Conservation (phyloP, 768 basidiomycete species). For the Naganishia kalamii region DNA sequence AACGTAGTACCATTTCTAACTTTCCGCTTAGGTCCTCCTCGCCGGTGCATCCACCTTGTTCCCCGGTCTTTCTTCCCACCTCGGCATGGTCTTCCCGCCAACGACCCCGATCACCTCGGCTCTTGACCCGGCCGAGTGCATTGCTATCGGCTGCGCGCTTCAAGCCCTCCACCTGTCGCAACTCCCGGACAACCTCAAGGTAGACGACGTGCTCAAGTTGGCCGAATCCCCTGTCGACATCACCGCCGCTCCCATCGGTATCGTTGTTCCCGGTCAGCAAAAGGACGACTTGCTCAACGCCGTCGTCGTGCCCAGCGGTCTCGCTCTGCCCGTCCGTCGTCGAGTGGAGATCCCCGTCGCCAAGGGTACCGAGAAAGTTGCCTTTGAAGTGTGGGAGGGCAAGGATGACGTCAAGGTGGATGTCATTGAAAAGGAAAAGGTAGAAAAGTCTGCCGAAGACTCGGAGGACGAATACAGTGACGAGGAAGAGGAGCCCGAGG, state of each 20-base stretch:
- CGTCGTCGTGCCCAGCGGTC: constrained; percentile 35
- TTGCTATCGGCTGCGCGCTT: constrained; percentile 49
- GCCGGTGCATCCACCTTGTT: constrained; percentile 50
- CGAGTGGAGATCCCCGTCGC: constrained; percentile 47
- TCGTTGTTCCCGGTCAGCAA: constrained; percentile 44
- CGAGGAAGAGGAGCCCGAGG: constrained; percentile 39
- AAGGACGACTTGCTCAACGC: constrained; percentile 30
- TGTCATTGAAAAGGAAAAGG: constrained; percentile 30
- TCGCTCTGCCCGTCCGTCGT: constrained; percentile 48
- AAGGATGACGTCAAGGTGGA: constrained; percentile 48
- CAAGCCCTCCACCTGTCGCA: constrained; percentile 46
- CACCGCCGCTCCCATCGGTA: constrained; percentile 46
- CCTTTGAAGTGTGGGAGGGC: constrained; percentile 48
- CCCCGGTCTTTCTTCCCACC: constrained; percentile 46
- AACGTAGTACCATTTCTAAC: too few species aligned
- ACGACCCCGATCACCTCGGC: constrained; percentile 45
- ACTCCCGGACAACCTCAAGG: constrained; percentile 36
- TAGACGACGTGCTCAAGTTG: constrained; percentile 40
- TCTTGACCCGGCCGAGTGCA: constrained; percentile 49
- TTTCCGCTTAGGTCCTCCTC: constrained; percentile 48
- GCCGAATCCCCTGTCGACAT: constrained; percentile 20
- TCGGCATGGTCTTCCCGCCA: constrained; percentile 46
- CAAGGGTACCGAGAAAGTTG: constrained; percentile 36
- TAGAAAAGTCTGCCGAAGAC: constrained; percentile 21
- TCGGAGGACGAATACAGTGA: constrained; percentile 35